A percentile compares a stretch with the other conserved stretches of the same genome.
Evolutionary conservation across 768 basidiomycete species (phyloP).

Genomic region (Lentinula lateritia): DNA sequence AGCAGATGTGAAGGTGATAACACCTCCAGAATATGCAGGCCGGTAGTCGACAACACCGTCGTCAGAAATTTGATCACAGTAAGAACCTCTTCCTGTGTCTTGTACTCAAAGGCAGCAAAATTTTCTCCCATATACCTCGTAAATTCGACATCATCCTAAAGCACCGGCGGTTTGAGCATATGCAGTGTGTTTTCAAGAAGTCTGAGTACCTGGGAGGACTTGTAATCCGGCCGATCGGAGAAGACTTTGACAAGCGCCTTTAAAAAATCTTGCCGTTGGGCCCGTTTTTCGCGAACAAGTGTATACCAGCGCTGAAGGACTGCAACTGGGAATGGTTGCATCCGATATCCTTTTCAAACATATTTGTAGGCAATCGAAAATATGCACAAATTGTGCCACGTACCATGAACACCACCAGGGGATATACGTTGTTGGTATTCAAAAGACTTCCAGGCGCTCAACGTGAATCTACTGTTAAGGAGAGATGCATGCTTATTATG

Average conservation of each 20-base stretch:
- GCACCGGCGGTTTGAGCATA: neutral
- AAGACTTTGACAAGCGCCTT: slow-evolving; percentile 79
- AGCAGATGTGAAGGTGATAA: slow-evolving; percentile 69
- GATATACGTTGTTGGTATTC: slow-evolving; percentile 69
- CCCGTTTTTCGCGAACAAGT: slow-evolving; percentile 87
- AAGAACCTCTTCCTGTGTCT: slow-evolving; percentile 89
- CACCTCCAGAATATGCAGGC: slow-evolving; percentile 74
- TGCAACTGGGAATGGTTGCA: slow-evolving; percentile 61
- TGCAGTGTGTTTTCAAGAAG: neutral
- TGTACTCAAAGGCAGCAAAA: slow-evolving; percentile 88
- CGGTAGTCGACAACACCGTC: slow-evolving; percentile 67
- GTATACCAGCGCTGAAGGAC: slow-evolving; percentile 88
- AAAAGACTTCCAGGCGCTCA: slow-evolving; percentile 78
- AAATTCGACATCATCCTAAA: slow-evolving; percentile 81
- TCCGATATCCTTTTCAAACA: slow-evolving; percentile 51
- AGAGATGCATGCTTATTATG: slow-evolving; percentile 88
- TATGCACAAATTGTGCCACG: slow-evolving; percentile 5
- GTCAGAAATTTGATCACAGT: slow-evolving; percentile 80
- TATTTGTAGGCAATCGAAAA: neutral
- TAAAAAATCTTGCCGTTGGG: slow-evolving; percentile 79
- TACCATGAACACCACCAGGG: slow-evolving; percentile 49
- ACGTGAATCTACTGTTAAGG: slow-evolving; percentile 77
- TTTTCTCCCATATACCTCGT: slow-evolving; percentile 94
- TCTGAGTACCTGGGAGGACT: slow-evolving; percentile 48
- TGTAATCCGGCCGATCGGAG: slow-evolving; percentile 56